A percentile compares a stretch with the other conserved stretches of the same genome.
phyloP scores from a whole-genome alignment of 805 yeast species.

The Wickerhamiella sorbophila region DNA sequence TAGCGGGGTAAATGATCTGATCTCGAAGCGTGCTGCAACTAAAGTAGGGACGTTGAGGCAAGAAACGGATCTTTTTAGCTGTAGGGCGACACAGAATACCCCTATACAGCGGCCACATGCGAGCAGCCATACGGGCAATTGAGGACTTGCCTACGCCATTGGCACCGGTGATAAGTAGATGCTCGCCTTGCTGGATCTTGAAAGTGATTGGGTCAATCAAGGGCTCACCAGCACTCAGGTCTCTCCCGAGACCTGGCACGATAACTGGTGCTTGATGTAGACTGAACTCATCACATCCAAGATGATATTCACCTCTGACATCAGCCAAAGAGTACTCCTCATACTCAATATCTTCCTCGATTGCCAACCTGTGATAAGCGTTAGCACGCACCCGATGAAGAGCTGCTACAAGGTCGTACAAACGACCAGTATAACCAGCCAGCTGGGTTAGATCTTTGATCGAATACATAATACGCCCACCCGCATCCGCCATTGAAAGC shows the following conservation, averaged over 20 bases:
- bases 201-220: conserved; percentile 51
- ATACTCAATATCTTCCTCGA: conserved; percentile 4
- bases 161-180: conserved; percentile 66
- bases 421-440: conserved; percentile 80
- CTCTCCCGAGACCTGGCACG: conserved; percentile 39
- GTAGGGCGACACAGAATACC: conserved; percentile 59
- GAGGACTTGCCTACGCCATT: conserved; percentile 88
- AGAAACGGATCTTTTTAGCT: conserved; percentile 47
- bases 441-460: conserved; percentile 83
- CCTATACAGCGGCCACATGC: conserved; percentile 78
- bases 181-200: conserved; percentile 47
- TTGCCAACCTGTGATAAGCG: conserved; percentile 17
- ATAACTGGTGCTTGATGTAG: conserved; percentile 72
- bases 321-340: conserved; percentile 29
- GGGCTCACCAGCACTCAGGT: conserved; percentile 33
- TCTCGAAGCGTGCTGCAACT: conserved; percentile 71
- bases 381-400: conserved; percentile 69
- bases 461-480: conserved; percentile 86
- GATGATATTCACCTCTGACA: conserved; percentile 69
- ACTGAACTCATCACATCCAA: conserved; percentile 49
- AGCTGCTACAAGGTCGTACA: conserved; percentile 59
- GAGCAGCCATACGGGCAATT: conserved; percentile 68
- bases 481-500: conserved; percentile 89
- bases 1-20: conserved; percentile 77
- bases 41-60: conserved; percentile 82